Conservation (phyloP, 2,329 filamentous ascomycete genomes). For the Aurifilum marmelostoma region DNA sequence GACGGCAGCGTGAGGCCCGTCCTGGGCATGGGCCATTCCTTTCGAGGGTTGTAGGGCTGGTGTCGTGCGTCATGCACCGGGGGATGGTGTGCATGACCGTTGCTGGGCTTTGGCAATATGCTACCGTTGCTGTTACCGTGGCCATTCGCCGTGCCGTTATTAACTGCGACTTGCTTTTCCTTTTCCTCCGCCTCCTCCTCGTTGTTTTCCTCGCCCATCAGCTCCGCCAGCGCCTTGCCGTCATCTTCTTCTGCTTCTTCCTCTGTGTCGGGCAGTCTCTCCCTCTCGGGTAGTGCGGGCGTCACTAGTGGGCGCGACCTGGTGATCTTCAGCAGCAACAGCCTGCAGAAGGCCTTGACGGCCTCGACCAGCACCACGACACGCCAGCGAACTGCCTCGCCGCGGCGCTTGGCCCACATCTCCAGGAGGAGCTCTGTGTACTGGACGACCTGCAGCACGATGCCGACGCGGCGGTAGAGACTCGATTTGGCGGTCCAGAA, state of each 20-base stretch:
- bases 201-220: slow-evolving; percentile 50
- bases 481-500: slow-evolving; percentile 67
- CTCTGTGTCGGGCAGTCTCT: slow-evolving; percentile 68
- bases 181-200: slow-evolving; percentile 53
- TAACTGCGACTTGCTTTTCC: slow-evolving; percentile 64
- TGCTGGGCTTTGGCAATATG: not conserved
- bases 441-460: slow-evolving; percentile 84
- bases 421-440: slow-evolving; percentile 97
- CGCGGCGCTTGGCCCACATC: slow-evolving; percentile 88
- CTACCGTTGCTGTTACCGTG: slow-evolving; percentile 3
- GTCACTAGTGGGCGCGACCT: slow-evolving; percentile 80
- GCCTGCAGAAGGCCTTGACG: slow-evolving; percentile 81
- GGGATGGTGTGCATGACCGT: slow-evolving; percentile 22
- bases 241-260: slow-evolving; percentile 51
- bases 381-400: slow-evolving; percentile 82
- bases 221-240: slow-evolving; percentile 45
- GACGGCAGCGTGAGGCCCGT: slow-evolving; percentile 85
- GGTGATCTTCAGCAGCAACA: slow-evolving; percentile 81
- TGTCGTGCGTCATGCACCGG: slow-evolving; percentile 26
- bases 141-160: slow-evolving; percentile 42
- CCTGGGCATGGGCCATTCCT: slow-evolving; percentile 89
- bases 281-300: slow-evolving; percentile 83
- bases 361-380: slow-evolving; percentile 83
- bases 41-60: slow-evolving; percentile 39
- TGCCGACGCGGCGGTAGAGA: slow-evolving; percentile 79